Percentiles rank a stretch among this genome's conserved stretches.
Conservation (phyloP, 495 filamentous ascomycete species). For the Lindgomyces ingoldianus region DNA sequence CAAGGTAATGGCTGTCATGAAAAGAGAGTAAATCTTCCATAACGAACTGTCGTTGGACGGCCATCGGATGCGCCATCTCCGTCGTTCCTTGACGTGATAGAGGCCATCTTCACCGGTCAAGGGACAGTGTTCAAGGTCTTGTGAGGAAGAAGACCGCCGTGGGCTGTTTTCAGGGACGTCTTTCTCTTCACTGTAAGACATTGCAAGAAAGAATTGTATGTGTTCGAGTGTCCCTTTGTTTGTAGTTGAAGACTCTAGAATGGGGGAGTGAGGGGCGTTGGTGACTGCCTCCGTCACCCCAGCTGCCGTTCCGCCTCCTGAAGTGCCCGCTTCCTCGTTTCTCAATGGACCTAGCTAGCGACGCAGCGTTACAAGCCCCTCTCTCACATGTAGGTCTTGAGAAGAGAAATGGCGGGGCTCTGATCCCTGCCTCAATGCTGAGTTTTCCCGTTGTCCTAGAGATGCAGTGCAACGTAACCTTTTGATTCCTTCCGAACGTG, state of each 20-base stretch:
- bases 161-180: not conserved
- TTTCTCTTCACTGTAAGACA: not conserved
- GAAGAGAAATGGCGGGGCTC: too few species aligned
- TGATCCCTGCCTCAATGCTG: too few species aligned
- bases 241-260: too few species aligned
- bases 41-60: not conserved
- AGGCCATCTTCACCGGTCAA: not conserved
- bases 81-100: not conserved
- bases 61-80: not conserved
- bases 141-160: not conserved
- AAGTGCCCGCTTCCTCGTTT: too few species aligned
- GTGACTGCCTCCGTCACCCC: too few species aligned
- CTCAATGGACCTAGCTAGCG: too few species aligned
- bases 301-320: too few species aligned
- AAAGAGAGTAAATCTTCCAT: constrained; percentile 6
- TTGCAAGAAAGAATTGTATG: not conserved
- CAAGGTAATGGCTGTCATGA: not conserved
- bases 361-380: too few species aligned
- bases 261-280: too few species aligned
- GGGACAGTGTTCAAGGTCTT: constrained; percentile 3
- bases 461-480: not conserved
- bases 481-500: not conserved
- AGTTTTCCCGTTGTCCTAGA: too few species aligned
- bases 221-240: too few species aligned
- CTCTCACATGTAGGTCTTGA: too few species aligned